These are phyloP conservation scores for Wickerhamomyces bisporus DNA, from an alignment of 805 yeast species.

Conservation along the genomic window DNA sequence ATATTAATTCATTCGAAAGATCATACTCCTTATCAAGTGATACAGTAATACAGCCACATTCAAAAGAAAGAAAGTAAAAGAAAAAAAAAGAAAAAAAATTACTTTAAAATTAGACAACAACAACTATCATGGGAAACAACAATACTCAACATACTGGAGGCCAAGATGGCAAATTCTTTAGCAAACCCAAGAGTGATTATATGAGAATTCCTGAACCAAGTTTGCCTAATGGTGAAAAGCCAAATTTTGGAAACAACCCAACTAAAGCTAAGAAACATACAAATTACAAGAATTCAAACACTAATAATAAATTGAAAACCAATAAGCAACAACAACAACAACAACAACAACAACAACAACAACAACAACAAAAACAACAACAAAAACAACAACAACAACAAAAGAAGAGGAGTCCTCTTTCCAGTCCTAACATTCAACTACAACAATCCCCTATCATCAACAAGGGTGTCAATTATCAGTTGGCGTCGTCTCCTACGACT, in stretches of 20 bases:
- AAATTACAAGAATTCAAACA: not conserved
- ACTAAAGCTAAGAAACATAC: not conserved
- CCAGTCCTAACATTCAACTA: not conserved
- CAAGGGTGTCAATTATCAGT: not conserved
- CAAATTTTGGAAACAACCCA: constrained; percentile 14
- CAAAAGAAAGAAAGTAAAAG: no score
- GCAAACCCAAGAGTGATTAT: constrained; percentile 5
- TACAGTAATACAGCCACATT: not conserved
- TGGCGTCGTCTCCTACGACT: not conserved
- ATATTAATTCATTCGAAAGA: not conserved
- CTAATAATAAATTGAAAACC: no score
- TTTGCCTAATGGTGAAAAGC: constrained; percentile 15
- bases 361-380: not conserved
- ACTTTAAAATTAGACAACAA: no score
- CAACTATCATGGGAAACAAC: not conserved
- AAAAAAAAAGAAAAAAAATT: no score
- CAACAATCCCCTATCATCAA: not conserved
- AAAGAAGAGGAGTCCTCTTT: not conserved
- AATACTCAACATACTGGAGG: constrained; percentile 1
- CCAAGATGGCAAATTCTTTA: constrained; percentile 5
- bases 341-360: constrained; percentile 1
- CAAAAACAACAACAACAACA: constrained; percentile 1
- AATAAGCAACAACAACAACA: constrained; percentile 1
- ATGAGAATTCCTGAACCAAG: constrained; percentile 7
- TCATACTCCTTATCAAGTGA: not conserved